These are phyloP conservation scores for Pouteria glomerata DNA, from an alignment of 148 eudicot genomes.

Conservation along the genomic window DNA sequence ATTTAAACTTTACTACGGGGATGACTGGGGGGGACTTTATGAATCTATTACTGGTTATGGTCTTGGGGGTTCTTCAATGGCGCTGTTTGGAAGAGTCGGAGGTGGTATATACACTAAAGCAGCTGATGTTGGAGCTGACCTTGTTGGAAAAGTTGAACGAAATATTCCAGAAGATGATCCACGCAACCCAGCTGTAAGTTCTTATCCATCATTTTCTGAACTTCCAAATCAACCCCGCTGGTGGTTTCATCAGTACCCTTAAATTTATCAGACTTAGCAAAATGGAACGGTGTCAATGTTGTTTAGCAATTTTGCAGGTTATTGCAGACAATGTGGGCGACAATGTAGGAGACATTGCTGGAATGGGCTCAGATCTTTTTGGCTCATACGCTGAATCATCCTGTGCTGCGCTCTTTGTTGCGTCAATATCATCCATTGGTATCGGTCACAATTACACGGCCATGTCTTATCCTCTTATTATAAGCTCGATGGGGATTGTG, in stretches of 20 bases:
- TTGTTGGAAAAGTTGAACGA: constrained; percentile 14
- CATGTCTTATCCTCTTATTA: constrained; percentile 31
- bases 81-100: too few relatives aligned
- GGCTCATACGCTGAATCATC: constrained; percentile 32
- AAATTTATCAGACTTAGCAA: neutral
- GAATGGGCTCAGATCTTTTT: constrained; percentile 33
- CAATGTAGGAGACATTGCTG: constrained; percentile 35
- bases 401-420: constrained; percentile 28
- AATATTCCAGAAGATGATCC: constrained; percentile 19
- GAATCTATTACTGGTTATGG: constrained; percentile 18
- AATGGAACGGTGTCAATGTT: neutral
- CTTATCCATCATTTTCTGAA: neutral
- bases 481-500: constrained; percentile 31
- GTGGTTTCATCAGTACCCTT: neutral
- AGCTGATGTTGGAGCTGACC: too few relatives aligned
- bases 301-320: constrained; percentile 13
- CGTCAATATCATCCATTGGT: constrained; percentile 30
- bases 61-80: constrained; percentile 15
- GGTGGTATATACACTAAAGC: too few relatives aligned
- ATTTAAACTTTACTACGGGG: constrained; percentile 14
- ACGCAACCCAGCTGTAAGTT: constrained; percentile 18
- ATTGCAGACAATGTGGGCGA: constrained; percentile 35
- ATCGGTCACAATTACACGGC: constrained; percentile 20
- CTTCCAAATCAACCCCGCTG: neutral
- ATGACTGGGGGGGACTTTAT: constrained; percentile 20